A percentile compares a stretch with the other conserved stretches of the same genome.
These are phyloP conservation scores for Mortierella sp. DNA, from an alignment of 371 early-diverging fungal species.

Conservation along the genomic window DNA sequence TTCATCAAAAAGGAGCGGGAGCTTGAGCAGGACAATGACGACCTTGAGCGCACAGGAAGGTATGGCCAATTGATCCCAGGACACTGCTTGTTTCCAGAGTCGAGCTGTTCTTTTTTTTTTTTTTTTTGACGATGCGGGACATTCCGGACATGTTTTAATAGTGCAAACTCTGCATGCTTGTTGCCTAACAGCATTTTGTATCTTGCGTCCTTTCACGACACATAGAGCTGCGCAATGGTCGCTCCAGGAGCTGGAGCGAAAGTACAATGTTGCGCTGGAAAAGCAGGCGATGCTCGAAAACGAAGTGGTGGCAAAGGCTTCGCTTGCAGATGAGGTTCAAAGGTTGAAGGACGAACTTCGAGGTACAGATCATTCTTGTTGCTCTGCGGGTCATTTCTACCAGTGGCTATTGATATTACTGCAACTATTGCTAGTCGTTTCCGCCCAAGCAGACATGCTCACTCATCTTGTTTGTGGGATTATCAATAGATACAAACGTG, in stretches of 20 bases:
- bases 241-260: conserved; percentile 78
- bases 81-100: neutral
- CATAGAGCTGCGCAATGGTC: conserved; percentile 78
- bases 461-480: neutral
- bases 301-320: conserved; percentile 77
- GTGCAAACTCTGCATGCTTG: neutral
- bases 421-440: neutral
- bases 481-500: conserved; percentile 64
- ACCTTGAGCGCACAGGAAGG: conserved; percentile 80
- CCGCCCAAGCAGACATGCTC: neutral
- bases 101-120: neutral
- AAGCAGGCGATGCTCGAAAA: conserved; percentile 75
- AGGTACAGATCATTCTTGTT: conserved; percentile 52
- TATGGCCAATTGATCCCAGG: conserved; percentile 15
- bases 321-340: conserved; percentile 80
- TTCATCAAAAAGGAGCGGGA: conserved; percentile 82
- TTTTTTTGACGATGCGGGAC: neutral
- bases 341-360: conserved; percentile 83
- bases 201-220: neutral
- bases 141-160: neutral
- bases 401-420: neutral
- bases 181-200: neutral
- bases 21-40: conserved; percentile 86
- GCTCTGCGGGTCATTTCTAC: no score
- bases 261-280: conserved; percentile 79